Evolutionary conservation across 257 asterid genomes (phyloP), one percentile per base, ranked within the genome.

Genomic region (Oldenlandia corymbosa): DNA sequence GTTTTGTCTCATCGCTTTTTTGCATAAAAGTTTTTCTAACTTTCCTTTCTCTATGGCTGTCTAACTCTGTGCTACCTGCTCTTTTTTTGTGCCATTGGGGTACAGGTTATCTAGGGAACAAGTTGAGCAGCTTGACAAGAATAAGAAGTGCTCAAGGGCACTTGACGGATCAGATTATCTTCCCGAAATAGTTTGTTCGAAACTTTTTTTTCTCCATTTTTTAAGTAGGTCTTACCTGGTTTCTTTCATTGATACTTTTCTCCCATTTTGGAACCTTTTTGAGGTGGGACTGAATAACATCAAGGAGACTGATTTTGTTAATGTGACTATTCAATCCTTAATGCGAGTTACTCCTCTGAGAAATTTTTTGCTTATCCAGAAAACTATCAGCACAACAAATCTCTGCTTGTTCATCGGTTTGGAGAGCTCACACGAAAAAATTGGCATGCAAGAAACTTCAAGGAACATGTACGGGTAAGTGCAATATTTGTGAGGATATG

Each of bases 121-220:
- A 78, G 96, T 93, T 71, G 66, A 66, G 45, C 86, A 79, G 70
- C 83, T 93, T 52, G 99, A 93, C 75, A 83, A 68, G 75, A 87
- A 78, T 50, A 80, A 90, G 61, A 96, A 84, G 54, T 93, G 97
- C 97, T 93, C 97, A 46, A 87, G 99, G 81, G 90, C 99, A 51
- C n/a, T n/a, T n/a, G n/a, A n/a, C n/a, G n/a, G n/a, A n/a, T n/a
- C n/a, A n/a, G n/a, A n/a, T n/a, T n/a, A n/a, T n/a, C n/a, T n/a
- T n/a, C n/a, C n/a, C n/a, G n/a, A n/a, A n/a, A n/a, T n/a, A n/a
- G n/a, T n/a, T 79, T 46, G 55, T 65, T 57, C 11, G 52, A 24
- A 28, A 16, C 39, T 63, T 21, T 65, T 24, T 48, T 39, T 26
- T 72, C 45, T 45, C n/a, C 6, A 32, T 31, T 27, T 52, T 52